Evolutionary conservation across 345 rosid genomes (phyloP).

Genomic region (Brassica carinata): DNA sequence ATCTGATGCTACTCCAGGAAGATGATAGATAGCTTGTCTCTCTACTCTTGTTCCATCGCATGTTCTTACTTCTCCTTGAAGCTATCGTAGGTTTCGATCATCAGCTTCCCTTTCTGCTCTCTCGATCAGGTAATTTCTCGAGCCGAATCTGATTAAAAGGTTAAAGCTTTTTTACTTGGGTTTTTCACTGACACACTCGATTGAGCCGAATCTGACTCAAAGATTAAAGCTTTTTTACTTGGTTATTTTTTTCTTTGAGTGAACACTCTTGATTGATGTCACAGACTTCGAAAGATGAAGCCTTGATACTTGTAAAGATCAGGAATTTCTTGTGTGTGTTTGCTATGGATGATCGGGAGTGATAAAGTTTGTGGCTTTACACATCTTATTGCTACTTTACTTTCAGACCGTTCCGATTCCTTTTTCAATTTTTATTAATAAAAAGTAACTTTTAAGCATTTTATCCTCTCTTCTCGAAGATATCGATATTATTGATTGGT

Average conservation of each 20-base stretch:
- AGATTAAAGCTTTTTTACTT: background rate
- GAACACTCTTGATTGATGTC: constrained; percentile 5
- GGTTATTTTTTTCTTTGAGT: background rate
- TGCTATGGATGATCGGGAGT: constrained; percentile 4
- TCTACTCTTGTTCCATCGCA: background rate
- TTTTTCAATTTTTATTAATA: constrained; percentile 11
- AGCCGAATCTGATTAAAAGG: constrained; percentile 16
- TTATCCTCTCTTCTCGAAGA: constrained; percentile 6
- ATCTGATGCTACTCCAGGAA: constrained; percentile 8
- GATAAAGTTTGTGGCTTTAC: constrained; percentile 31
- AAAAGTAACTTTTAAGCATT: constrained; percentile 23
- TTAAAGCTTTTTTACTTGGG: background rate
- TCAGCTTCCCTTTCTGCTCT: background rate
- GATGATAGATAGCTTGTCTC: background rate
- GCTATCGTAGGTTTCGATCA: background rate
- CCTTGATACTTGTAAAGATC: background rate
- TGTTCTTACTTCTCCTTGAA: constrained; percentile 18
- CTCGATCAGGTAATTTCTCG: constrained; percentile 8
- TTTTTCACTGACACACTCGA: constrained; percentile 3
- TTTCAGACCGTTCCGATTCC: background rate
- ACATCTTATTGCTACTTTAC: constrained; percentile 23
- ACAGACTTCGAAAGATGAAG: constrained; percentile 8
- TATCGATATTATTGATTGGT: constrained; percentile 3
- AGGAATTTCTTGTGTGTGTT: background rate
- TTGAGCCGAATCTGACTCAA: constrained; percentile 14